Percentiles rank a stretch among this genome's conserved stretches.
phyloP scores from a whole-genome alignment of 1,284 basidiomycete genomes.

The Puccinia brachypodii region DNA sequence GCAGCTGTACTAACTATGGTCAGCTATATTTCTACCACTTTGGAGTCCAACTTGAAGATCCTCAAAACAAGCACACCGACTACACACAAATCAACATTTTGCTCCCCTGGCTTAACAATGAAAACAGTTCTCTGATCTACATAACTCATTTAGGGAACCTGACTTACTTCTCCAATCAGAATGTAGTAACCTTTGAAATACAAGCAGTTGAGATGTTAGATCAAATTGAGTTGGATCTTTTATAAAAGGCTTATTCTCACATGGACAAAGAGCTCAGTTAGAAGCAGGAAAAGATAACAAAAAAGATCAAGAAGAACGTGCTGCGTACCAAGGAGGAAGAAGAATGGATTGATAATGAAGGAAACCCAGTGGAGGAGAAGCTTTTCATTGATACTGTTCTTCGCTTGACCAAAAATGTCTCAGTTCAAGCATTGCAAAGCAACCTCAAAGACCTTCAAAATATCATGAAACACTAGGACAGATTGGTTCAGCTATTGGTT shows the following conservation, averaged over 20 bases:
- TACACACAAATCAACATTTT: background rate
- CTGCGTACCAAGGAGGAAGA: background rate
- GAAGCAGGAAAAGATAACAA: background rate
- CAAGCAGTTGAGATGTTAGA: background rate
- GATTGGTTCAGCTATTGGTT: background rate
- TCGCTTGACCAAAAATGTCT: background rate
- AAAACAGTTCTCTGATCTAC: background rate
- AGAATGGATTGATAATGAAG: background rate
- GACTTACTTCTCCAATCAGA: background rate
- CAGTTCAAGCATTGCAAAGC: background rate
- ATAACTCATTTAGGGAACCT: background rate
- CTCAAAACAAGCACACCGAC: background rate
- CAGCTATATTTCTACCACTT: background rate
- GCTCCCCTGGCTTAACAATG: background rate
- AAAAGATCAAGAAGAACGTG: background rate
- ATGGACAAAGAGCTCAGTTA: background rate
- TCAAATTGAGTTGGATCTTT: background rate
- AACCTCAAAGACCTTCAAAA: background rate
- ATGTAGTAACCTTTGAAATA: background rate
- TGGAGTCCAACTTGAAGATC: background rate
- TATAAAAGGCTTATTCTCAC: background rate
- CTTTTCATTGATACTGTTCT: background rate
- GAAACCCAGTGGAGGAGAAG: background rate
- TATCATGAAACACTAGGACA: background rate
- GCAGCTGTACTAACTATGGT: no score